Evolutionary conservation across 805 yeast genomes (phyloP), one percentile per base, ranked within the genome.

Genomic region (Teunomyces cretensis): DNA sequence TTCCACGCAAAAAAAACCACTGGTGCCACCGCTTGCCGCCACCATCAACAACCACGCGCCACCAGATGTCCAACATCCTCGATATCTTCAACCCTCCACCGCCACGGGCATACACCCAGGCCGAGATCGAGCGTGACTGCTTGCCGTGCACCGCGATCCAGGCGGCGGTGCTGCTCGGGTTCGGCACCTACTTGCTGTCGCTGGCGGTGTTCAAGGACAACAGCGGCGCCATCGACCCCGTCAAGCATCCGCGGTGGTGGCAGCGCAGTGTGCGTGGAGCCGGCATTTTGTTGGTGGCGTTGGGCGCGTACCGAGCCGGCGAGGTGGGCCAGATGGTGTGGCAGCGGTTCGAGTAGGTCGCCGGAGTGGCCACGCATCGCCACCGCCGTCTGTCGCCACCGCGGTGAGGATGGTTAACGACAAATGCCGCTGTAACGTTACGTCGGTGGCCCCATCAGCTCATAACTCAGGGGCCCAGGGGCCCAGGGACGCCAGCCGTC

Each of bases 71-170:
- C 12, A 82, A 81, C 56, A 79, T 83, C 7, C 51, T 72, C 6
- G 66, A 74, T n/a, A 68, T 81, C 1, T 76, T 83, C 58, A 74
- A 71, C 48, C 81, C 81, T 1, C 76, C 80, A 2, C 65, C 71
- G 6, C 51, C 75, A 9, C 61, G 78, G 19, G 74, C 67, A 41
- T 55, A 76, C 11, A 55, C 68, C 1, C 57, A 57, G 2, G 74
- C 73, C 17, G 76, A 74, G 47, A 41, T 43, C n/a, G 72, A 72
- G 41, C 68, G 68, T 47, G 83, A 78, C 51, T 87, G 96, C 56
- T 52, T 83, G 1, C 81, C 86, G 2, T 87, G 96, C 56, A 85
- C 86, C 48, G 60, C 81, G 1, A 78, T 84, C 70, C 84, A 86
- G 37, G 74, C 88, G 1, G 56, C 75, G 7, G 75, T 81, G 13